Evolutionary conservation across 179 eudicot species (phyloP), one percentile per base, ranked within the genome.

Genomic region (Actinidia arguta): DNA sequence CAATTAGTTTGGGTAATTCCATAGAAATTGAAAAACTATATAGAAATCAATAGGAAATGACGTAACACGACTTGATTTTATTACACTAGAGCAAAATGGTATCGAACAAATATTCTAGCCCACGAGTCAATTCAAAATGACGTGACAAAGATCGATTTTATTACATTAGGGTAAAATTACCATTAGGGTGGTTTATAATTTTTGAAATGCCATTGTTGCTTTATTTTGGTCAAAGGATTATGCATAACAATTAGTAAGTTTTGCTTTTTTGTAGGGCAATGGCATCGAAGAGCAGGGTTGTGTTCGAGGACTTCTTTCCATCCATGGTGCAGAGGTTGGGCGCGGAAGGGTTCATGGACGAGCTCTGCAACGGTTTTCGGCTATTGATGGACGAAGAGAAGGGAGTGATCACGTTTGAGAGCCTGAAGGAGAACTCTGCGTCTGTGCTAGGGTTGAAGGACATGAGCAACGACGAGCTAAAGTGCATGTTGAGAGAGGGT

Each of bases 371-470:
- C 6, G 94, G 92, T n/a, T 90, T 90, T 47, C 72, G 76, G 7
- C 68, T 91, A 39, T 59, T 88, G 71, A 88, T 85, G 90, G 92
- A 92, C 27, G 78, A 59, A 1, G 89, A 89, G 31, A 87, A 77
- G 71, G 89, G 87, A 17, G 85, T 91, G 42, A 93, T 93, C 46
- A 93, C 97, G 16, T 89, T 92, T 72, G 94, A 92, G 3, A 93
- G 97, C 86, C 76, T 93, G 86, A 93, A 90, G 91, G 86, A 75
- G 82, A 93, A 89, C 66, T 81, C 95, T 0, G 64, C 63, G 0
- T 75, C 80, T 0, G 78, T 85, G 62, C 73, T 93, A 47, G 97
- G 97, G 47, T 82, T 93, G 73, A 44, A 73, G 22, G 92, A 83
- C 3, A 66, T 93, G 79, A 76, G 82, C 31, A 94, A 93, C 39